These are phyloP conservation scores for Quercus aquifolioides DNA, from an alignment of 306 rosid genomes.

Conservation along the genomic window DNA sequence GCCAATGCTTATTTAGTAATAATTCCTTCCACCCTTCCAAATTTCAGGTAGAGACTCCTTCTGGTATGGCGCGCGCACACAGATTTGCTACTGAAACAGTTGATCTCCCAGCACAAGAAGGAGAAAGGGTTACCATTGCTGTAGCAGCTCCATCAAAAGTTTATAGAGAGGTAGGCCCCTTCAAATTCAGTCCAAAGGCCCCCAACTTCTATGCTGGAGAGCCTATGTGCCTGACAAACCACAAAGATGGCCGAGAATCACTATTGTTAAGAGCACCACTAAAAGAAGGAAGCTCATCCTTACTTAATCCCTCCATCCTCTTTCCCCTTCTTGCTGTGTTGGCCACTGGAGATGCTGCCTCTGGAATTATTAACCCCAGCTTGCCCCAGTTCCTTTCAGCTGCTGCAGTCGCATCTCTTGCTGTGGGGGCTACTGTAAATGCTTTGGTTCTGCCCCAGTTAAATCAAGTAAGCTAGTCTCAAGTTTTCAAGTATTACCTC, in stretches of 20 bases:
- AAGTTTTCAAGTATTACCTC: not conserved
- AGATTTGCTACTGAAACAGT: slow-evolving; percentile 94
- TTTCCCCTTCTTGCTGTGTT: slow-evolving; percentile 73
- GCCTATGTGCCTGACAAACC: slow-evolving; percentile 93
- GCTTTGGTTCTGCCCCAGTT: slow-evolving; percentile 64
- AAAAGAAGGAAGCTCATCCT: slow-evolving; percentile 54
- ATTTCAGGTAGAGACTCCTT: slow-evolving; percentile 79
- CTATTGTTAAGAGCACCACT: slow-evolving; percentile 77
- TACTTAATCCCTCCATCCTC: slow-evolving; percentile 65
- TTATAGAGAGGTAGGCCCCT: slow-evolving; percentile 76
- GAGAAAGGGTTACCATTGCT: slow-evolving; percentile 91
- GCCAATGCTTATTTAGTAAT: not conserved
- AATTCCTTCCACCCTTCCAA: slow-evolving; percentile 2
- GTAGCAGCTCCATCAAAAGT: slow-evolving; percentile 80
- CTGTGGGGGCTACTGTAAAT: slow-evolving; percentile 75
- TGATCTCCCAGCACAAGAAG: slow-evolving; percentile 88
- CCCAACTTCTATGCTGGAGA: slow-evolving; percentile 79
- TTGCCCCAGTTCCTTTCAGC: slow-evolving; percentile 72
- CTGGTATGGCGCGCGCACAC: slow-evolving; percentile 90
- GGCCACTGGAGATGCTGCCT: slow-evolving; percentile 86
- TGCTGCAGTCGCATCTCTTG: slow-evolving; percentile 71
- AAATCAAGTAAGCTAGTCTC: slow-evolving; percentile 51
- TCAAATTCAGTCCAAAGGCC: slow-evolving; percentile 76
- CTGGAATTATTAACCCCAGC: slow-evolving; percentile 82
- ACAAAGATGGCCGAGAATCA: slow-evolving; percentile 86